Base-by-base conservation (phyloP, 2,329 filamentous ascomycete genomes). In the Zymoseptoria pseudotritici region DNA sequence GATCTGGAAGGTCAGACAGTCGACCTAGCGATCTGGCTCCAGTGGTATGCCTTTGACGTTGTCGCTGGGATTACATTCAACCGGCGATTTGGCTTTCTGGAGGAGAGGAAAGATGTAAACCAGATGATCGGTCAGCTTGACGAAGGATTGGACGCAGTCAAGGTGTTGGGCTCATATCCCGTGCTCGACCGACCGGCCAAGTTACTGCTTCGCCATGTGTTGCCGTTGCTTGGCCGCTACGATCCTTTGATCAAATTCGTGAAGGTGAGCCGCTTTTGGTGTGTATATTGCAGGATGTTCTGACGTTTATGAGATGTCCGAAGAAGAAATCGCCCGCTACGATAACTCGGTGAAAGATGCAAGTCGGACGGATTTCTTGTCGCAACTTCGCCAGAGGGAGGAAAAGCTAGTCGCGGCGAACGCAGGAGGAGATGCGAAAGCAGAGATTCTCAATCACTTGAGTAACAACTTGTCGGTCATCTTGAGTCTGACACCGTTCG, bases 1-100 rank as follows among this genome's bases (percentile, higher is more conserved):
- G 36, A 61, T 21, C 49, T 59, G 11, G 42, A 58, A 36, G 24
- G 29, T 17, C 22, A 53, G 10, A 21, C 46, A 10, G 50, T 61
- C 21, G 54, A 59, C 11, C 46, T 63, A 11, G 59, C 54, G 9
- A 31, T 50, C 36, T 61, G 59, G 56, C 29, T 58, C 6, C 53
- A 61, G 6, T 61, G 59, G 60, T 63, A 61, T 49, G 62, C 58
- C 50, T 64, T 63, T 24, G 59, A 61, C 56, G 66, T 67, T 5
- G 65, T 67, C 20, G 56, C 61, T 5, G 57, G 61, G 11, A 61
- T 69, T 51, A 64, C 61, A 10, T 65, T 66, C 26, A 36, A 29
- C 11, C 56, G 55, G n/a, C 22, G 58, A 10, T 58, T 66, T n/a
- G 63, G 53, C 9, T 63, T 66, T 51, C 50, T 66, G 53, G 63